These are phyloP conservation scores for Picea glauca DNA, from an alignment of 75 land plant genomes.

Conservation along the genomic window DNA sequence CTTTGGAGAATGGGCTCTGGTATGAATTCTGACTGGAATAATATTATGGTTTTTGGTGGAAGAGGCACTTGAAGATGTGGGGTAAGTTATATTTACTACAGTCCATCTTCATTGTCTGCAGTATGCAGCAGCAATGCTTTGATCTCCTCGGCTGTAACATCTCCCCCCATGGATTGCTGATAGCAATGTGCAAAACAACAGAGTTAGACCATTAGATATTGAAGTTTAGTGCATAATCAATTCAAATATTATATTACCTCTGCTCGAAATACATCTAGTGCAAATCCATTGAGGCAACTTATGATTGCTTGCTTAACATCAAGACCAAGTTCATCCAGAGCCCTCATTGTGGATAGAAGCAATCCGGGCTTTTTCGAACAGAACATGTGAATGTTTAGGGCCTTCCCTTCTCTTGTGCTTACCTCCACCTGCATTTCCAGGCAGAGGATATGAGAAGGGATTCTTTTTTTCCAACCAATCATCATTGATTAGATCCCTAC, in stretches of 20 bases:
- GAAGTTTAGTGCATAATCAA: not conserved
- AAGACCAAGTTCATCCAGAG: slow-evolving; percentile 22
- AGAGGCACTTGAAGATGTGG: not conserved
- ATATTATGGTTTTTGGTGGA: no score
- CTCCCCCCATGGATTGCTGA: slow-evolving; percentile 25
- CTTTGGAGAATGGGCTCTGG: no score
- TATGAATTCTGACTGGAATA: no score
- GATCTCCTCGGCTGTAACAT: slow-evolving; percentile 38
- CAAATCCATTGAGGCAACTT: slow-evolving; percentile 24
- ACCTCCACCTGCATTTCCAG: slow-evolving; percentile 8
- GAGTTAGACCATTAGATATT: not conserved
- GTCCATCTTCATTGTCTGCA: not conserved
- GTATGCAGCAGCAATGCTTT: slow-evolving; percentile 29
- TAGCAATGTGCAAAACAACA: not conserved
- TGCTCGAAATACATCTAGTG: slow-evolving; percentile 19
- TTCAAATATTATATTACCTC: not conserved
- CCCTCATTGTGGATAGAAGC: slow-evolving; percentile 21
- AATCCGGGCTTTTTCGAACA: slow-evolving; percentile 15
- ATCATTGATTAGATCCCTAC: not conserved
- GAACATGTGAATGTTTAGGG: slow-evolving; percentile 20
- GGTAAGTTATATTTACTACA: not conserved
- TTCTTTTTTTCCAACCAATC: not conserved
- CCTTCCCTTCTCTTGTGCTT: slow-evolving; percentile 15
- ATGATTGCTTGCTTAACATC: slow-evolving; percentile 25
- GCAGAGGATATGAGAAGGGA: not conserved